Evolutionary conservation across 345 rosid species (phyloP).

Genomic region (Leavenworthia alabamica): DNA sequence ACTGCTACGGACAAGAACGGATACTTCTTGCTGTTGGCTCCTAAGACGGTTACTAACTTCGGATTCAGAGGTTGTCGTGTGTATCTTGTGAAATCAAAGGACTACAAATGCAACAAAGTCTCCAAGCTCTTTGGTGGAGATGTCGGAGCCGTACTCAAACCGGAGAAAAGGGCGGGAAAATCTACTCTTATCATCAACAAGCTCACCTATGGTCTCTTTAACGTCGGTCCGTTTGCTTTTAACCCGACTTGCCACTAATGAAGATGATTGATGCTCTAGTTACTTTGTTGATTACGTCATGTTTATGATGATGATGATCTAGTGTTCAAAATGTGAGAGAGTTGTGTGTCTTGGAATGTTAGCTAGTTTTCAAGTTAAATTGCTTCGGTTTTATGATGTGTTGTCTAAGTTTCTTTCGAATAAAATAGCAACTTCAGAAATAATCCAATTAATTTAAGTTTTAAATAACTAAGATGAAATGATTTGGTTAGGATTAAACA

Average conservation of each 20-base stretch:
- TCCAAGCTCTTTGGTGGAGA: constrained; percentile 51
- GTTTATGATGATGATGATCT: neutral
- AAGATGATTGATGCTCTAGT: constrained; percentile 1
- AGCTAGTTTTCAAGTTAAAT: constrained; percentile 22
- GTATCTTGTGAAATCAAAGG: constrained; percentile 41
- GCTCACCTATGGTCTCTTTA: constrained; percentile 40
- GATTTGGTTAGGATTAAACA: neutral
- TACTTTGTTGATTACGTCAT: constrained; percentile 7
- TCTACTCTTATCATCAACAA: constrained; percentile 27
- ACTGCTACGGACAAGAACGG: constrained; percentile 71
- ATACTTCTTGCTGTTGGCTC: constrained; percentile 59
- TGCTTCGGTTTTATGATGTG: constrained; percentile 9
- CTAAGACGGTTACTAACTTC: constrained; percentile 62
- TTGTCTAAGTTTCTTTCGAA: constrained; percentile 16
- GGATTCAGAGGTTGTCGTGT: constrained; percentile 77
- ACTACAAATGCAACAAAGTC: constrained; percentile 38
- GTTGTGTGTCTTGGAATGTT: neutral
- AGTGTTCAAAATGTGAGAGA: neutral
- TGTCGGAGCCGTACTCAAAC: constrained; percentile 48
- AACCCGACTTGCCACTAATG: constrained; percentile 58
- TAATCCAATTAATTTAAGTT: neutral
- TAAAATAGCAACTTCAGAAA: neutral
- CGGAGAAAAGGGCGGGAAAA: constrained; percentile 30
- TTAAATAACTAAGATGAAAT: neutral
- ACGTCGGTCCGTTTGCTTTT: constrained; percentile 79